Evolutionary conservation across 176 grass and related monocot species (phyloP), one percentile per base, ranked within the genome.

Genomic region (Rhynchospora pubera): DNA sequence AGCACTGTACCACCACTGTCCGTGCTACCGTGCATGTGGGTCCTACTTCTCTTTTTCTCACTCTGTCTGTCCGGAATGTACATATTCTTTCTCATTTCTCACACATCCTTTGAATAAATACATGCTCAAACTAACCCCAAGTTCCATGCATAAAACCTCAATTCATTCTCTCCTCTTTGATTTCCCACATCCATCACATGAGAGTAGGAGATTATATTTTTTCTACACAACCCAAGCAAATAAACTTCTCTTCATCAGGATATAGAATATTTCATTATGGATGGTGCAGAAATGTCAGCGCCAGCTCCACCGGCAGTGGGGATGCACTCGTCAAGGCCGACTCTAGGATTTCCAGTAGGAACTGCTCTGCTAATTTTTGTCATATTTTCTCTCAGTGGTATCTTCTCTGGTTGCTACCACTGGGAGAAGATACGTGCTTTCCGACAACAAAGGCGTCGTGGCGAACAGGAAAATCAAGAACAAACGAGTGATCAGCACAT

Each of bases 331-430:
- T 89, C 91, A 6, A 77, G 94, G 43, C 94, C 94, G 1, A 86
- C 90, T 50, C 83, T 97, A 34, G 94, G 94, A 0, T 97, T 97
- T 65, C 91, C 94, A 39, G 73, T 97, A 0, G 94, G 94, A 18
- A 97, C 92, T 22, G 91, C 91, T 22, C 88, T 97, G 62, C 83
- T 97, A 23, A 87, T 97, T 39, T 62, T 94, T 34, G 91, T 94
- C 80, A 97, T 94, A 78, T 97, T 97, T 79, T 92, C 90, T 59
- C 94, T 97, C 72, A 97, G 94, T 21, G 90, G 91, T 62, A 79
- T 94, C 83, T 89, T 97, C 88, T 94, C 94, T 0, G 91, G 94
- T 9, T 97, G 94, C 72, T 97, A 97, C 71, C 94, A 97, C 87
- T 97, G 94, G 94, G 94, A 97, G 85, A 97, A 89, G 87, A 87